Base-by-base conservation (phyloP, 495 filamentous ascomycete genomes). In the Penicillium waksmanii region DNA sequence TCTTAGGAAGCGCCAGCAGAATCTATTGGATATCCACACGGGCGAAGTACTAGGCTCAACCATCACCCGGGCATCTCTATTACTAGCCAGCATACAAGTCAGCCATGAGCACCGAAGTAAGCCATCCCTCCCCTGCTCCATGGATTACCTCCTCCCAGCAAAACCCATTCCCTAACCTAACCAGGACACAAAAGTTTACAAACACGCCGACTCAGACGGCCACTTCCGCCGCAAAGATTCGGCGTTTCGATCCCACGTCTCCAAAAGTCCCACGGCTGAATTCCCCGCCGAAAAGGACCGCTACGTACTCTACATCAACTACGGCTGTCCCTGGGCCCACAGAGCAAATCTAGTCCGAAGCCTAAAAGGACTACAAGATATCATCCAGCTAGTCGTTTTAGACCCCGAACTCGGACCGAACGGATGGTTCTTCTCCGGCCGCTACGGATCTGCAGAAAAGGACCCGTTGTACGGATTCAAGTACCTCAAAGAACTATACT, bases 271-370 rank as follows among this genome's bases (percentile, higher is more conserved):
- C 8, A 75, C 70, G 21, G 81, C 89, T 1, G 66, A 80, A 61
- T 96, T 90, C 71, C 87, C 90, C 0, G 77, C 92, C 13, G 89
- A 91, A 66, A 85, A 84, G 66, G 85, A 83, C 56, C 82, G 92
- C 56, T 96, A 95, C 67, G 89, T 91, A 54, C 82, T 96, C 55
- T 96, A 92, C 71, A 80, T 94, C 64, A 83, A 85, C 47, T 78
- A 77, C 6, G 89, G 89, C 53, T 96, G 92, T 69, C 91, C 91
- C 0, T 96, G 91, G 91, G 91, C 92, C 0, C 90, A 87, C 56
- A 85, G 92, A 17, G 86, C 89, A 0, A 84, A 93, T 19, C 85
- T 96, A 53, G 86, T 86, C 1, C 83, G 87, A 55, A 78, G 84
- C n/a, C 80, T 96, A 53, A 96, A 96, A 73, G 91, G 91, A 7